These are phyloP conservation scores for Bipolaris bicolor DNA, from an alignment of 2,329 filamentous ascomycete species.

Conservation along the genomic window DNA sequence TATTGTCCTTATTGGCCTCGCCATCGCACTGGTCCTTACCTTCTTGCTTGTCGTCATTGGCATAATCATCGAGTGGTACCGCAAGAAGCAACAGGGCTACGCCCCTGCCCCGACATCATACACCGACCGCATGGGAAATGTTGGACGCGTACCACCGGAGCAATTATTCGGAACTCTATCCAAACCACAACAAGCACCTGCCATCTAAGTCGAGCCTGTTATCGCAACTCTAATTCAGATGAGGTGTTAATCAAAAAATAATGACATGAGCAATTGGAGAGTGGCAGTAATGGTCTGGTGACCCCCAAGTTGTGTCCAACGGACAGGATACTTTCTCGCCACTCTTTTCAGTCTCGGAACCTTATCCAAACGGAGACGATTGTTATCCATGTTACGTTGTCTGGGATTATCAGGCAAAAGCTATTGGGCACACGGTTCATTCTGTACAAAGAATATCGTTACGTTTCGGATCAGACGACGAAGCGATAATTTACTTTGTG, in stretches of 20 bases:
- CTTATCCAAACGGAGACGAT: not conserved
- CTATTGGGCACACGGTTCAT: not conserved
- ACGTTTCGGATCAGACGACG: not conserved
- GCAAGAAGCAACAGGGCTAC: slow-evolving; percentile 81
- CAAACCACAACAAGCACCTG: slow-evolving; percentile 41
- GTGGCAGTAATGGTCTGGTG: not conserved
- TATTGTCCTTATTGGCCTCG: slow-evolving; percentile 80
- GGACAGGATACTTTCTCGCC: not conserved
- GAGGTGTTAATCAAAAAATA: not conserved
- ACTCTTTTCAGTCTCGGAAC: not conserved
- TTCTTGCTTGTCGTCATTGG: slow-evolving; percentile 78
- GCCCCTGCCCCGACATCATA: slow-evolving; percentile 71
- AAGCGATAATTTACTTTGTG: not conserved
- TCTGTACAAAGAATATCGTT: not conserved
- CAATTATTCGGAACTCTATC: slow-evolving; percentile 47
- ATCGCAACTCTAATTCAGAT: slow-evolving; percentile 1
- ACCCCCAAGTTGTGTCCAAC: not conserved
- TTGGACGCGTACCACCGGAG: slow-evolving; percentile 59
- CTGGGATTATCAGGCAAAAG: not conserved
- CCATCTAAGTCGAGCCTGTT: slow-evolving; percentile 28
- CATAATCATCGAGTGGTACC: slow-evolving; percentile 74
- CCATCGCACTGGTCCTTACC: slow-evolving; percentile 76
- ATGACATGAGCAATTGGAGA: not conserved
- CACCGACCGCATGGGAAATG: slow-evolving; percentile 54
- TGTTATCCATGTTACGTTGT: not conserved